Evolutionary conservation across 768 basidiomycete species (phyloP), one percentile per base, ranked within the genome.

Genomic region (Melanogaster broomeanus): DNA sequence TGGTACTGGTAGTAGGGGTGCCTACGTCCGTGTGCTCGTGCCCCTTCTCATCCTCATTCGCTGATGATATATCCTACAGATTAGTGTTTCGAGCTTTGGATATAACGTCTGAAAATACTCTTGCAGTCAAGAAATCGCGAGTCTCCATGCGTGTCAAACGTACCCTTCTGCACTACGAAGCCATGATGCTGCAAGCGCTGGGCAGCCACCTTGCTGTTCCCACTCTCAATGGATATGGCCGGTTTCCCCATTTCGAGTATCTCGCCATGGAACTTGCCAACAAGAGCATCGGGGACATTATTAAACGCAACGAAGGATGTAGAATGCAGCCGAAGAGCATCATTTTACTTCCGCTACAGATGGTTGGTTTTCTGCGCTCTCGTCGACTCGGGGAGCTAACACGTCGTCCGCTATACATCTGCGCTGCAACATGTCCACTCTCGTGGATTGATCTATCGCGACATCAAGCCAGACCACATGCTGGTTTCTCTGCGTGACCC

Each of bases 391-490:
- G 61, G n/a, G n/a, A n/a, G 35, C 11, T 28, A 28, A 28, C 28
- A 4, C 6, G 28, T 11, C 28, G 8, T 28, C 28, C 11, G 28
- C 28, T 28, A 28, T 7, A 28, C 11, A 28, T 28, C 34, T 19
- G 35, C 30, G 18, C 25, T 44, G 13, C 21, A 44, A 13, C 43
- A 39, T n/a, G 21, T 51, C 4, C 43, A 45, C 11, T 44, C 37
- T 7, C 21, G 27, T n/a, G 62, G 61, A 18, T 65, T 72, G 10
- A 61, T 70, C 25, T 71, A 73, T 59, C 64, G 72, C 31, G 72
- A 73, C 50, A 67, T 74, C 54, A 71, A 72, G 41, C 71, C 71
- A 9, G 64, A 60, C 4, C 73, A 74, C 57, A 60, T 74, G 19
- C 64, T 71, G 47, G 57, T 48, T 33, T 56, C 60, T 30, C 57